phyloP scores from a whole-genome alignment of 2,329 filamentous ascomycete species.

The Pyrenophora graminea region DNA sequence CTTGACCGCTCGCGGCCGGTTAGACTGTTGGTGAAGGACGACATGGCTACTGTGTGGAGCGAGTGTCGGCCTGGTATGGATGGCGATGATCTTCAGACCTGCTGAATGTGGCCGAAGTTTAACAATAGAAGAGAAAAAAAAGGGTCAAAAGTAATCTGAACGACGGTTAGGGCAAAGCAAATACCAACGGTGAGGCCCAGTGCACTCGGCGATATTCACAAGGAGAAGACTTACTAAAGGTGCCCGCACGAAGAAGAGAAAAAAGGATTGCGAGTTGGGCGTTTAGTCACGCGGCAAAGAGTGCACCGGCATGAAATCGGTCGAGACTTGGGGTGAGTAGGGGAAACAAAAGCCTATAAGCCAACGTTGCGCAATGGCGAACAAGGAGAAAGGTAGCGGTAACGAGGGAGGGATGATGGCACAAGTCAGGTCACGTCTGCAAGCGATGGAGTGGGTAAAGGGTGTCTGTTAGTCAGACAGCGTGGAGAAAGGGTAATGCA shows the following conservation, averaged over 20 bases:
- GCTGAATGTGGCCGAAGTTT: conserved; percentile 43
- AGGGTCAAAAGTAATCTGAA: conserved; percentile 36
- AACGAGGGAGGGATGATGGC: conserved; percentile 17
- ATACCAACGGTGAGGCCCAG: conserved; percentile 2
- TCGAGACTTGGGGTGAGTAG: conserved; percentile 31
- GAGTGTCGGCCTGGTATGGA: conserved; percentile 26
- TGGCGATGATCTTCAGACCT: conserved; percentile 46
- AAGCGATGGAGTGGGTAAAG: conserved; percentile 28
- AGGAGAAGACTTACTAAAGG: conserved; percentile 39
- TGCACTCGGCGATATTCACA: neutral
- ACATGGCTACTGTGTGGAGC: conserved; percentile 32
- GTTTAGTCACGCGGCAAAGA: conserved; percentile 43
- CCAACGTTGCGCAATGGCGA: conserved; percentile 23
- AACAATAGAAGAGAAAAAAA: conserved; percentile 27
- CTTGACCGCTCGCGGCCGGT: conserved; percentile 67
- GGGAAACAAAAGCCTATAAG: conserved; percentile 48
- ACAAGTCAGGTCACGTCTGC: conserved; percentile 34
- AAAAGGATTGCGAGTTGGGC: conserved; percentile 32
- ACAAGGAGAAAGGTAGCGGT: conserved; percentile 11
- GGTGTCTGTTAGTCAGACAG: conserved; percentile 20
- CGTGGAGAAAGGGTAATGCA: conserved; percentile 5
- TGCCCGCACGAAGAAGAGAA: conserved; percentile 46
- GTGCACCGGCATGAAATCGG: conserved; percentile 47
- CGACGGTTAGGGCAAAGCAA: conserved; percentile 21
- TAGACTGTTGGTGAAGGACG: conserved; percentile 42